phyloP scores from a whole-genome alignment of 192 early-diverging fungal genomes.

The Coemansia sp. region DNA sequence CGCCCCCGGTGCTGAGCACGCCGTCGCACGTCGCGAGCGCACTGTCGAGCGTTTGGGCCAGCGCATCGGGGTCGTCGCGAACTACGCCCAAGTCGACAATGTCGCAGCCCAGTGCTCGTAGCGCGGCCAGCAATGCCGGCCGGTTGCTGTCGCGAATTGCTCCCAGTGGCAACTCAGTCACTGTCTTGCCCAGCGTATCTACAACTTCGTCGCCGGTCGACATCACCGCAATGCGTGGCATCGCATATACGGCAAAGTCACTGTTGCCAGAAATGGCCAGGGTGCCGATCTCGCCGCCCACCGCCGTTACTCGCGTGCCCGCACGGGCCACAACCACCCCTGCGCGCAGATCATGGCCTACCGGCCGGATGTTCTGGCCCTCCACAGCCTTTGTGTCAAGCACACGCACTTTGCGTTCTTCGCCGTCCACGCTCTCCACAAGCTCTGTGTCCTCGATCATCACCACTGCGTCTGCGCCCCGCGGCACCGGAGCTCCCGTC shows the following conservation, averaged over 20 bases:
- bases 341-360: conserved; percentile 70
- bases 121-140: conserved; percentile 68
- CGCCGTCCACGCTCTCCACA: conserved; percentile 49
- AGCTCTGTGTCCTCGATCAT: conserved; percentile 95
- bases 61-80: conserved; percentile 61
- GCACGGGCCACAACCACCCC: conserved; percentile 63
- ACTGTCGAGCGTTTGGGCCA: conserved; percentile 53
- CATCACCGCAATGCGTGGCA: conserved; percentile 75
- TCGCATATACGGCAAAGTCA: conserved; percentile 57
- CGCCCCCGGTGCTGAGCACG: conserved; percentile 89
- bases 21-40: conserved; percentile 67
- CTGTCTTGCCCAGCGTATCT: conserved; percentile 38
- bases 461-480: conserved; percentile 83
- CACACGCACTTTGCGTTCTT: conserved; percentile 46
- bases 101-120: conserved; percentile 63
- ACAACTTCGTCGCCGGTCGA: conserved; percentile 90
- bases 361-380: conserved; percentile 74
- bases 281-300: conserved; percentile 83
- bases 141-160: conserved; percentile 85
- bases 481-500: conserved; percentile 85
- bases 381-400: conserved; percentile 14
- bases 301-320: conserved; percentile 61
- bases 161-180: conserved; percentile 39
- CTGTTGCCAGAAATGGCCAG: conserved; percentile 75
- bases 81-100: conserved; percentile 74